Base-by-base conservation (phyloP, 2,329 filamentous ascomycete genomes). In the Aureobasidium namibiae region DNA sequence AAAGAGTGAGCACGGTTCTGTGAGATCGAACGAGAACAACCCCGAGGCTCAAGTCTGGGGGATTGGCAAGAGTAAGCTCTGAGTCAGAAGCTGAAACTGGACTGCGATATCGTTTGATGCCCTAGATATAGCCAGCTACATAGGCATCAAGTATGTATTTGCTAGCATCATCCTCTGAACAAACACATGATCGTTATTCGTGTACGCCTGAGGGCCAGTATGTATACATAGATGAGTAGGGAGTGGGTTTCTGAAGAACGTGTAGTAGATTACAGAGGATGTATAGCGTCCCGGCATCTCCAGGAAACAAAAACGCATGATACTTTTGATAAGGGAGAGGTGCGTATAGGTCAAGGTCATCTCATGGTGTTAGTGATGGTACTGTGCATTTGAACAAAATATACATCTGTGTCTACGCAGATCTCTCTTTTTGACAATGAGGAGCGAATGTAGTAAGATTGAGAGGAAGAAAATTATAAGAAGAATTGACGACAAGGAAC, bases 51-150 rank as follows among this genome's bases (percentile, higher is more conserved):
- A 74, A 63, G 63, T 76, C 0, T 76, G 70, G 66, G 73, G 70
- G 4, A 70, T 75, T 50, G 74, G 70, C 18, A 76, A 76, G 72
- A 75, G 73, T 56, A 76, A 75, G 64, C 64, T 76, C 21, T 67
- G 62, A 58, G 60, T 11, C 23, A 18, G 10, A n/a, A 24, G 46
- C 6, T 16, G 14, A 23, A 23, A 23, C 18, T 23, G 11, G 23
- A 45, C 8, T 16, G 10, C 9, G 5, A 23, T 44, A 16, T 21
- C 13, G 23, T 13, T 7, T 26, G 9, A 3, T 4, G 18, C n/a
- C 2, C 4, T 48, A 33, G 16, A 33, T 5, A 18, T n/a, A 31
- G 16, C 16, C 9, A 33, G 24, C 44, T 18, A 48, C 10, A 26
- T 34, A 10, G 14, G n/a, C 8, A 36, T 16, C 13, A n/a, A n/a